These are phyloP conservation scores for Syncephalastrum monosporum DNA, from an alignment of 371 early-diverging fungal species.

Conservation along the genomic window DNA sequence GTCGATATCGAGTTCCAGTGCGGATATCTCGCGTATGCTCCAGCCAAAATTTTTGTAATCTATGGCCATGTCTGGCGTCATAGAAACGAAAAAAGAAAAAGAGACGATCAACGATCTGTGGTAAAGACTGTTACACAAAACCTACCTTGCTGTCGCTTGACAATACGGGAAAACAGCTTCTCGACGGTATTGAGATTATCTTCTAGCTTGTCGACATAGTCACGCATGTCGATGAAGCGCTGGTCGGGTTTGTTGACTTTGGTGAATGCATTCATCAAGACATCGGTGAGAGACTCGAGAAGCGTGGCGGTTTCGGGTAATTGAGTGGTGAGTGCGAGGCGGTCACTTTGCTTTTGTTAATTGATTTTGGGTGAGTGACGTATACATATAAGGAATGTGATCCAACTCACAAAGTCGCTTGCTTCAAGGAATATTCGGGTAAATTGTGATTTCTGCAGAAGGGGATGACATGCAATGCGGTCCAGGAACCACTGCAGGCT, in stretches of 20 bases:
- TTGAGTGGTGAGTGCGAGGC: constrained; percentile 35
- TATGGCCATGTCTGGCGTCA: constrained; percentile 59
- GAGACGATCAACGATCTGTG: background rate
- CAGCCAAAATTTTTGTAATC: constrained; percentile 78
- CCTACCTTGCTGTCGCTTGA: constrained; percentile 63
- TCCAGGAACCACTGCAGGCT: constrained; percentile 80
- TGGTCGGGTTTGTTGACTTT: constrained; percentile 89
- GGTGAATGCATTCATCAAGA: constrained; percentile 78
- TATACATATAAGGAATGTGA: constrained; percentile 1
- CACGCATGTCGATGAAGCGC: constrained; percentile 78
- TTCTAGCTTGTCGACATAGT: constrained; percentile 77
- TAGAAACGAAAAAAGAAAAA: background rate
- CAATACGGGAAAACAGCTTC: constrained; percentile 70
- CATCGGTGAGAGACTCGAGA: constrained; percentile 77
- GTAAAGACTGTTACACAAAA: background rate
- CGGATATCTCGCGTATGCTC: constrained; percentile 72
- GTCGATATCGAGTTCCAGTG: constrained; percentile 83
- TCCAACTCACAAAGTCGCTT: constrained; percentile 61
- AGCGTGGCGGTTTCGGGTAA: constrained; percentile 38
- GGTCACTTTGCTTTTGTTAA: constrained; percentile 32
- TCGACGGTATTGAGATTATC: constrained; percentile 81
- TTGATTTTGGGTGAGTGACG: constrained; percentile 7
- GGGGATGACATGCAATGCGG: constrained; percentile 82
- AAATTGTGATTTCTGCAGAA: constrained; percentile 65
- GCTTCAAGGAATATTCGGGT: constrained; percentile 81